These are phyloP conservation scores for Paramecium tetraurelia DNA, from an alignment of 73 alveolate genomes.

Conservation along the genomic window DNA sequence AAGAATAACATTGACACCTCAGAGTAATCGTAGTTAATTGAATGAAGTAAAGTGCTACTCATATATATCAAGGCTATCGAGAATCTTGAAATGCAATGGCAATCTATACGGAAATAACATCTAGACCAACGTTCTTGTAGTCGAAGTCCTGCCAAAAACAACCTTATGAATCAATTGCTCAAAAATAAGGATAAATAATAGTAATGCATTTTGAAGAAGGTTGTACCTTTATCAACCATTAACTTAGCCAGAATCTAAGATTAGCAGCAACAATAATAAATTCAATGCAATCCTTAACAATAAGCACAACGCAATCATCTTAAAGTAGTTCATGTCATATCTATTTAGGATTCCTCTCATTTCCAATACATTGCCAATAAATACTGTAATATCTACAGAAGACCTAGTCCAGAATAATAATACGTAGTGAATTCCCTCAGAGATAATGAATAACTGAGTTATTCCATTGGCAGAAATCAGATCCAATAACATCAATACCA, in stretches of 20 bases:
- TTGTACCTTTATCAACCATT: conserved; percentile 9
- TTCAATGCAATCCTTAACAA: background rate
- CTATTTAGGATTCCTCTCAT: background rate
- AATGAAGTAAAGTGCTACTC: background rate
- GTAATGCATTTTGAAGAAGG: background rate
- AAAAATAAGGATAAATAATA: background rate
- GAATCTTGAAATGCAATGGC: conserved; percentile 7
- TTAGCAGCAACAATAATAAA: background rate
- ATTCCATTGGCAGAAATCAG: background rate
- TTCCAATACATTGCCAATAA: background rate
- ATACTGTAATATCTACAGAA: background rate
- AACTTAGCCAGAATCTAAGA: background rate
- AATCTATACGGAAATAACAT: background rate
- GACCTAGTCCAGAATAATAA: conserved; percentile 25
- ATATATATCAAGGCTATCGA: background rate
- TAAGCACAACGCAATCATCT: background rate
- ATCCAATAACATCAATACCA: background rate
- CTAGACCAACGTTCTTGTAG: background rate
- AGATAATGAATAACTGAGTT: background rate
- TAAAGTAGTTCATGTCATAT: background rate
- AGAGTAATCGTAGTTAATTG: background rate
- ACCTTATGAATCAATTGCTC: background rate
- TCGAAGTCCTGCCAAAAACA: background rate
- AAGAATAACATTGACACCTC: background rate
- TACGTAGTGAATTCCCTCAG: background rate